Percentiles rank a stretch among this genome's conserved stretches.
Evolutionary conservation across 176 grass and related monocot genomes (phyloP).

Genomic region (Oryza rufipogon): DNA sequence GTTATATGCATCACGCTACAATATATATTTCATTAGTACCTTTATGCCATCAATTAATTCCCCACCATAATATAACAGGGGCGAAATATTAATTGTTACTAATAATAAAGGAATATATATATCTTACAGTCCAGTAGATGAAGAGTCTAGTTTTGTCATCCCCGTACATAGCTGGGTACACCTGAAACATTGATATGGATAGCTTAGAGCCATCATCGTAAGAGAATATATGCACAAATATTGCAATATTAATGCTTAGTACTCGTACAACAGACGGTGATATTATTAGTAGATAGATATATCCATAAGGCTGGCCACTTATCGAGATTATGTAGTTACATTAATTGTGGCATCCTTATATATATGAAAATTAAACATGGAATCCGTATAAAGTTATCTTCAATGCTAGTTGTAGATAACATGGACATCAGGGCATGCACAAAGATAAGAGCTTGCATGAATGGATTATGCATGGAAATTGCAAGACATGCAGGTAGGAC

Average conservation of each 20-base stretch:
- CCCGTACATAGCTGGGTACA: conserved; percentile 80
- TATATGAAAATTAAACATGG: too few relatives aligned
- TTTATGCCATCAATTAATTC: conserved; percentile 5
- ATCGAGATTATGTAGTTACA: too few relatives aligned
- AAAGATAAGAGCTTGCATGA: too few relatives aligned
- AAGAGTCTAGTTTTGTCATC: conserved; percentile 84
- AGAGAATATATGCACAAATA: neutral
- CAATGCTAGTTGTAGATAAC: too few relatives aligned
- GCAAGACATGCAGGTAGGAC: too few relatives aligned
- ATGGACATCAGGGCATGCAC: too few relatives aligned
- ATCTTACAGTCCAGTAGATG: conserved; percentile 90
- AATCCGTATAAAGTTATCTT: too few relatives aligned
- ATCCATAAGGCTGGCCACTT: too few relatives aligned
- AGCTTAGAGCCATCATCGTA: conserved; percentile 6
- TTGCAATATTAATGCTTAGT: neutral
- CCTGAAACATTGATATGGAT: conserved; percentile 52
- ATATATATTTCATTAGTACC: conserved; percentile 26
- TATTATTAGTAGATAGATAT: too few relatives aligned
- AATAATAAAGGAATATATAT: conserved; percentile 7
- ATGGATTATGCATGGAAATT: too few relatives aligned
- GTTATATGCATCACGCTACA: conserved; percentile 87
- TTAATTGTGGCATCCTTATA: too few relatives aligned
- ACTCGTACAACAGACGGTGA: too few relatives aligned
- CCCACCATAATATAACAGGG: neutral
- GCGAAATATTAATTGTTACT: neutral